Base-by-base conservation (phyloP, 768 basidiomycete species). In the Postia placenta region DNA sequence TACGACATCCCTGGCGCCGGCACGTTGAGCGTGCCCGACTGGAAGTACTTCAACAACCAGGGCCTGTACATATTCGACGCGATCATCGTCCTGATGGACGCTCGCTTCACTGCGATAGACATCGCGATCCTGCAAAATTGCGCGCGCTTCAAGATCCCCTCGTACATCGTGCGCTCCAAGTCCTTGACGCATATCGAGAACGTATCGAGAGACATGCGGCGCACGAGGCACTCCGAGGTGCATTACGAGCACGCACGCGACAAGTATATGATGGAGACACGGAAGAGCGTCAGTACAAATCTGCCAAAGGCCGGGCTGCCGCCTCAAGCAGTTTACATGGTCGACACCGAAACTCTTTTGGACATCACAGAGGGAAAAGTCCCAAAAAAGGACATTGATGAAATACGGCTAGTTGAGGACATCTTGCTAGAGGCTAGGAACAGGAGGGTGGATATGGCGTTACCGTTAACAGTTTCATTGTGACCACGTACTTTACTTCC, bases 101-200 rank as follows among this genome's bases (percentile, higher is more conserved):
- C 19, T n/a, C 45, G 45, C 19, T 36, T 45, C 45, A 45, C 45
- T 9, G 45, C 27, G n/a, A 36, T 24, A 4, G 45, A 45, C 17
- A 23, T 45, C 27, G 33, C 45, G 28, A 33, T 45, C 45, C 45
- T 45, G 26, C n/a, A 24, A 9, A 45, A 45, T 30, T 45, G 45
- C 17, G 33, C 28, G 5, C 45, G 28, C 20, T 45, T 45, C 33
- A 17, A 36, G 15, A 45, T 45, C 27, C 28, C 28, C 5, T 22
- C 45, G n/a, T 45, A 45, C 45, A 45, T 45, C 45, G 45, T 45
- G 7, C 45, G 45, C n/a, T 45, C 30, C 11, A 45, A 45, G 33
- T 45, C 45, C 11, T 20, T 22, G 45, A 28, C 33, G 33, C 45
- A 45, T 30, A 23, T 45, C 30, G 30, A 20, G 19, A 45, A 45